These are phyloP conservation scores for Furculomyces boomerangus DNA, from an alignment of 371 early-diverging fungal species.

Conservation along the genomic window DNA sequence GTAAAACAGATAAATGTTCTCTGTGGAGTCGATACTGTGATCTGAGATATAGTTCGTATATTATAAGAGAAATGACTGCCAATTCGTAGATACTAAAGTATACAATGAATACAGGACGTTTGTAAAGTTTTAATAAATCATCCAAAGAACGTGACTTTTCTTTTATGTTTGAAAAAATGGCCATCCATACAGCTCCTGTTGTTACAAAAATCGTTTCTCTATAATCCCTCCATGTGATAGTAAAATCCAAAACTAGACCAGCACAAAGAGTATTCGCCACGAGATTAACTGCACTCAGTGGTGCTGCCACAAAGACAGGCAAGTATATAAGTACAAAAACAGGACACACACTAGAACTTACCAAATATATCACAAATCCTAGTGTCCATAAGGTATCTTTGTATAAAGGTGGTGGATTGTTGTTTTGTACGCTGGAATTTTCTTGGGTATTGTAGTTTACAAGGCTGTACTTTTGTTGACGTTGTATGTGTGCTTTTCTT, in stretches of 20 bases:
- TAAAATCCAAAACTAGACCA: constrained; percentile 38
- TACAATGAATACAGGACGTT: constrained; percentile 45
- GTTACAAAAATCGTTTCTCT: constrained; percentile 52
- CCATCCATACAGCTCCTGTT: constrained; percentile 47
- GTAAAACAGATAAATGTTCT: background rate
- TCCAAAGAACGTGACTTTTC: constrained; percentile 54
- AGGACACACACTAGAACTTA: constrained; percentile 50
- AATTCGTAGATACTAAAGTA: constrained; percentile 43
- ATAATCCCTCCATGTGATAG: constrained; percentile 36
- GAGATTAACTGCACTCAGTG: constrained; percentile 55
- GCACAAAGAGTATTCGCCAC: constrained; percentile 67
- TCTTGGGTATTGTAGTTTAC: background rate
- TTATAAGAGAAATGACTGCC: constrained; percentile 27
- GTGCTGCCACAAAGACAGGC: constrained; percentile 68
- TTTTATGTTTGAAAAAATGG: constrained; percentile 52
- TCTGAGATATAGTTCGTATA: background rate
- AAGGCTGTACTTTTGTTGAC: background rate
- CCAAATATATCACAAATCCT: constrained; percentile 42
- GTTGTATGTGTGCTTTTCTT: background rate
- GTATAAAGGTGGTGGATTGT: constrained; percentile 6
- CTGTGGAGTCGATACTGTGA: background rate
- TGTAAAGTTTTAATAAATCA: constrained; percentile 46
- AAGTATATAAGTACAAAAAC: constrained; percentile 56
- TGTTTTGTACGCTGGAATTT: too few species aligned
- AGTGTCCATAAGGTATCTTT: constrained; percentile 30